These are phyloP conservation scores for Basidiobolus meristosporus DNA, from an alignment of 371 early-diverging fungal genomes.

Conservation along the genomic window DNA sequence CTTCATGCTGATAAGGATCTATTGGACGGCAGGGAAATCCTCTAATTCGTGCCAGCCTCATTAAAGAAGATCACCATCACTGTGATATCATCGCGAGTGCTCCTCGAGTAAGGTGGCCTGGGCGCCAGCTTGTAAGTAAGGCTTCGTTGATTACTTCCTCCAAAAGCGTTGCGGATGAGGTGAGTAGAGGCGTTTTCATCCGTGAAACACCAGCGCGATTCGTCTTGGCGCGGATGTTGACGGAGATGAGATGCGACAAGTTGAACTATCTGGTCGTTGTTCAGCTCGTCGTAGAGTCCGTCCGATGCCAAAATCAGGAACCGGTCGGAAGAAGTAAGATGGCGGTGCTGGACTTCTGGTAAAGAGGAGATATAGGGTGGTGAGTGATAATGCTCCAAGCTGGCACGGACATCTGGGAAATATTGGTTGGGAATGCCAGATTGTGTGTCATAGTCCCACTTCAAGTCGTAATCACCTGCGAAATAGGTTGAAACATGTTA, in stretches of 20 bases:
- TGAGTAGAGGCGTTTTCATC: conserved; percentile 74
- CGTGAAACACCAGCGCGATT: conserved; percentile 8
- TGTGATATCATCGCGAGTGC: conserved; percentile 89
- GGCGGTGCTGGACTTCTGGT: conserved; percentile 59
- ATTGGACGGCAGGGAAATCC: too few relatives aligned
- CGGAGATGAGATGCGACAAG: conserved; percentile 27
- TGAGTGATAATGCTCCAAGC: conserved; percentile 42
- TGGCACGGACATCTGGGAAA: conserved; percentile 32
- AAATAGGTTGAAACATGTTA: too few relatives aligned
- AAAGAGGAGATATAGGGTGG: conserved; percentile 89
- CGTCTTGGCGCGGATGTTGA: conserved; percentile 5
- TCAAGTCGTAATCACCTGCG: conserved; percentile 50
- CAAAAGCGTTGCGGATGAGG: conserved; percentile 61
- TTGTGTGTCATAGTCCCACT: conserved; percentile 48
- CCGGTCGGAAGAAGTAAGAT: conserved; percentile 36
- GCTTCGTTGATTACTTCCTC: conserved; percentile 17
- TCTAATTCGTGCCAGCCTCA: too few relatives aligned
- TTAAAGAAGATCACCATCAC: conserved; percentile 63
- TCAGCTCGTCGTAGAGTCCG: conserved; percentile 80
- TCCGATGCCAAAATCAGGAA: conserved; percentile 84
- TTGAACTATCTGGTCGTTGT: conserved; percentile 45
- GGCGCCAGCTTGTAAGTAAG: conserved; percentile 10
- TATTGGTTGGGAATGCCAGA: conserved; percentile 32
- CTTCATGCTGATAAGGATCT: too few relatives aligned
- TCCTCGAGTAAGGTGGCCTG: conserved; percentile 23